Base-by-base conservation (phyloP, 2,329 filamentous ascomycete genomes). In the Mariannaea elegans region DNA sequence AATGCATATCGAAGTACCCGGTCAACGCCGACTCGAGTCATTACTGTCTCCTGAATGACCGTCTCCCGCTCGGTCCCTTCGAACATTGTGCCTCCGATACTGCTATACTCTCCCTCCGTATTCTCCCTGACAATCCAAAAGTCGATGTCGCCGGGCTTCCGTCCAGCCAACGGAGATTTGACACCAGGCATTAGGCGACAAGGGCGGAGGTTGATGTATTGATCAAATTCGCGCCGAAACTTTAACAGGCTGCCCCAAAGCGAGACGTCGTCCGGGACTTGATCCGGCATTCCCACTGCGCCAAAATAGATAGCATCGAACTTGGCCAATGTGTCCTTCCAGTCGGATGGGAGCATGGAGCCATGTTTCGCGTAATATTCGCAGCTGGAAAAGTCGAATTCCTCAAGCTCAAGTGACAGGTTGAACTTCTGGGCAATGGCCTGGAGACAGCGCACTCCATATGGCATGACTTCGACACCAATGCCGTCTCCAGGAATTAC, bases 281-380 rank as follows among this genome's bases (percentile, higher is more conserved):
- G 64, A 45, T 77, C 74, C 0, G 80, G 79, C 74, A 80, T 76
- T 12, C 88, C 88, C 5, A 90, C 88, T 7, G 88, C 87, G 13
- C 88, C 88, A 62, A 91, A 90, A 42, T 89, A 82, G 54, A 90
- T 88, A 2, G 88, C 88, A 69, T 91, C 85, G 64, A 88, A 87
- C 53, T 78, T 80, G 63, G 79, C 80, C 19, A 91, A 76, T 7
- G 78, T 78, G 8, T 87, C 82, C 57, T 81, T 81, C 79, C 79
- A 81, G 62, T 81, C 76, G 0, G 68, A 56, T 0, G 79, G 78
- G 32, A 81, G 53, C 78, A 81, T 81, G 18, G 74, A 71, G 3
- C 78, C 79, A 50, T 81, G 77, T 16, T 74, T 73, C 19, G 68
- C 61, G 41, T 80, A 89, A 75, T 87, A 90, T 0, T 81, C 84